A percentile compares a stretch with the other conserved stretches of the same genome.
These are phyloP conservation scores for Picea engelmannii DNA, from an alignment of 83 land plant species.

Conservation along the genomic window DNA sequence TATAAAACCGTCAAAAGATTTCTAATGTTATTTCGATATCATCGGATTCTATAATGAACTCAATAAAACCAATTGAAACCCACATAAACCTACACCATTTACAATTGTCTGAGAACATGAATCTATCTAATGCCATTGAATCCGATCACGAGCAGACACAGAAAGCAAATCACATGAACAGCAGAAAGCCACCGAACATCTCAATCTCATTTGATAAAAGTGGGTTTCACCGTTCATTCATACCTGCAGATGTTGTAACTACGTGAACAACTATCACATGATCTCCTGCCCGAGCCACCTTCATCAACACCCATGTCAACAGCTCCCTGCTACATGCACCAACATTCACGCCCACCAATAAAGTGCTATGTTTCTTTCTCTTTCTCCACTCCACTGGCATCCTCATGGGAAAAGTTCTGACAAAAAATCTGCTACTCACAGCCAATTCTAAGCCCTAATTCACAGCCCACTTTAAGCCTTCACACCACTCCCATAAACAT, in stretches of 20 bases:
- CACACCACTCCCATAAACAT: too few relatives aligned
- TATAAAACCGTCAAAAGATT: too few relatives aligned
- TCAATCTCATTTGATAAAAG: too few relatives aligned
- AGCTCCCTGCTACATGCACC: constrained; percentile 16
- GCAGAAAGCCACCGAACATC: neutral
- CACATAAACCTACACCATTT: too few relatives aligned
- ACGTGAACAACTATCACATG: constrained; percentile 28
- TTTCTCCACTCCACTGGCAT: neutral
- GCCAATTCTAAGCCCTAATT: too few relatives aligned
- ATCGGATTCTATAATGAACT: too few relatives aligned
- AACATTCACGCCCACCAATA: constrained; percentile 18
- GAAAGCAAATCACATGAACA: constrained; percentile 7
- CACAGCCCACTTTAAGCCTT: too few relatives aligned
- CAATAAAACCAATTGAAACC: too few relatives aligned
- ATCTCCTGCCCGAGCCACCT: constrained; percentile 22
- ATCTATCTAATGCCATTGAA: neutral
- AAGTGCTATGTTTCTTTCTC: neutral
- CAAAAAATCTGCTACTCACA: too few relatives aligned
- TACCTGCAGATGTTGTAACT: constrained; percentile 1
- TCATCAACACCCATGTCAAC: constrained; percentile 23
- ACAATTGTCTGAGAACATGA: neutral
- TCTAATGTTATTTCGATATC: too few relatives aligned
- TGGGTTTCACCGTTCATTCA: too few relatives aligned
- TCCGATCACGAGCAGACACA: constrained; percentile 13
- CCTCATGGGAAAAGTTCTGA: too few relatives aligned